Evolutionary conservation across 2,329 filamentous ascomycete species (phyloP).

Genomic region (Cordyceps tenuipes): DNA sequence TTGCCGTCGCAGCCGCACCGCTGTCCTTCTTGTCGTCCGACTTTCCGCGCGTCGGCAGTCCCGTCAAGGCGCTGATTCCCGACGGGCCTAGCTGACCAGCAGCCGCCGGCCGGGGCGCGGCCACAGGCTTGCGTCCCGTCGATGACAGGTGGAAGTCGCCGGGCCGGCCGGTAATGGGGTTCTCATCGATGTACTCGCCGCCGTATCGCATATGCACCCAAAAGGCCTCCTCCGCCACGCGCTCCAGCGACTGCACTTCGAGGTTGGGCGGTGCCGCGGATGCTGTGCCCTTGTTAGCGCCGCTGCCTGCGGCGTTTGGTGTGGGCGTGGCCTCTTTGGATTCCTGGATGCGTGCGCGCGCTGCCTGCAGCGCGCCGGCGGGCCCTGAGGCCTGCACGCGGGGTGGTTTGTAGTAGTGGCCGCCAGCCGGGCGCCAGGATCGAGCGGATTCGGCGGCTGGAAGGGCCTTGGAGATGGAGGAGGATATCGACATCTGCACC

Average conservation of each 20-base stretch:
- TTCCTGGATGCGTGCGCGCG: constrained; percentile 26
- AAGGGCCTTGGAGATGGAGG: constrained; percentile 44
- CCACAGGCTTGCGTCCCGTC: constrained; percentile 43
- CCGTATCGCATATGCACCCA: constrained; percentile 50
- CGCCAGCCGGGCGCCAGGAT: constrained; percentile 46
- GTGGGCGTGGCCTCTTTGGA: constrained; percentile 40
- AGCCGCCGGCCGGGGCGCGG: constrained; percentile 18
- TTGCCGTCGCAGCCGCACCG: constrained; percentile 14
- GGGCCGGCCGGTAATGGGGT: constrained; percentile 57
- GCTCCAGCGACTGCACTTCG: constrained; percentile 33
- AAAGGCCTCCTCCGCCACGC: constrained; percentile 50
- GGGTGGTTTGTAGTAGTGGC: constrained; percentile 42
- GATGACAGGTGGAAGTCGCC: constrained; percentile 58
- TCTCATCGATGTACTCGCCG: constrained; percentile 59
- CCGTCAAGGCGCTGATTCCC: constrained; percentile 27
- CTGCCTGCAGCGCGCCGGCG: constrained; percentile 7
- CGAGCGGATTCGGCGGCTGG: constrained; percentile 41
- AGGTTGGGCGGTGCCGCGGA: constrained; percentile 25
- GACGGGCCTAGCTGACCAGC: constrained; percentile 18
- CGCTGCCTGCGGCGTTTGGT: constrained; percentile 13
- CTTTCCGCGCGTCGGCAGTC: constrained; percentile 29
- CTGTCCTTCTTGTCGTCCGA: constrained; percentile 37
- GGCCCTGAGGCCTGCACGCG: constrained; percentile 16
- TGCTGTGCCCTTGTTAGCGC: constrained; percentile 18
- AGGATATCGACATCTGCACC: constrained; percentile 44